Base-by-base conservation (phyloP, 495 filamentous ascomycete species). In the Lasiosphaeria miniovina region DNA sequence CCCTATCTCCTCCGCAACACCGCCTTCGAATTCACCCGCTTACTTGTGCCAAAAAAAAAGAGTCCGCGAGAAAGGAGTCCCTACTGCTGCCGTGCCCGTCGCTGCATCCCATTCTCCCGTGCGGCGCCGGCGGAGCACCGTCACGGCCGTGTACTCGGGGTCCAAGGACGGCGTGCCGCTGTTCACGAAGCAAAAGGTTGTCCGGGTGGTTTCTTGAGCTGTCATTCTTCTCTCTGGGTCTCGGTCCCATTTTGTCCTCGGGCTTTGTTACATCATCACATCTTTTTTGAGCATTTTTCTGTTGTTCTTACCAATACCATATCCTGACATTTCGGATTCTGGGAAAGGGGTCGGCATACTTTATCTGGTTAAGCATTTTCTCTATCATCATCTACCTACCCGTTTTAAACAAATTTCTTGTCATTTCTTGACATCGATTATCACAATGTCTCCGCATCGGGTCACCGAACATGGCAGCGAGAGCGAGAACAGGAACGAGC, bases 141-240 rank as follows among this genome's bases (percentile, higher is more conserved):
- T 61, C 8, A 65, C 65, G 8, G 55, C 61, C 12, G 67, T 61
- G 2, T 65, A 61, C 60, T 24, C 54, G n/a, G 62, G 66, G 2
- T 62, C 65, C 57, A 69, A 66, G 54, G 64, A 67, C 66, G 66
- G 65, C 14, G 50, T 65, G 14, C 69, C 65, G 10, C 48, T 62
- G 24, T 71, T 71, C 51, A 58, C 67, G 49, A 73, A 69, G 65
- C 66, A 68, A 12, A 73, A 67, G 60, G 55, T 66, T 14, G 62
- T 71, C 32, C 59, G 68, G 46, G 65, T 74, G 5, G 61, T 65
- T 38, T 66, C 60, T 41, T 17, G 34, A 17, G 31, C 34, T 15
- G 5, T n/a, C 41, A 36, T n/a, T 46, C 0, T 46, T 9, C 12
- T n/a, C 11, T 11, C 15, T 46, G 12, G 6, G 4, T 41, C 12